Evolutionary conservation across 2,329 filamentous ascomycete genomes (phyloP), one percentile per base, ranked within the genome.

Genomic region (Akanthomyces muscarius): DNA sequence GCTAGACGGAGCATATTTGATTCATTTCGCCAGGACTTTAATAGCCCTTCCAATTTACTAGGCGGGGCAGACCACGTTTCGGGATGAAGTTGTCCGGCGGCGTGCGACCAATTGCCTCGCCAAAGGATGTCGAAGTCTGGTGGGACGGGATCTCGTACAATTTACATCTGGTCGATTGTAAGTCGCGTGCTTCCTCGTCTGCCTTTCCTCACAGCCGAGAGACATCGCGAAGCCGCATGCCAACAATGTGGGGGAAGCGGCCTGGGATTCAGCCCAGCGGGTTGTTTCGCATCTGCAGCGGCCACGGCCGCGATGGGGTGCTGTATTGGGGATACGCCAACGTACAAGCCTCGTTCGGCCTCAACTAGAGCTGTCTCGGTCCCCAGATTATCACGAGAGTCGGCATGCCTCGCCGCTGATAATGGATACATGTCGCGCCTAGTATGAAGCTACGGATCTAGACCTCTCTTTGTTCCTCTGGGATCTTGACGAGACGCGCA

Each of bases 191-290:
- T 16, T 44, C 1, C 23, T 6, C 18, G 6, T n/a, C 6, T 36
- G 16, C 42, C 14, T 10, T 36, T 33, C 54, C 30, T 25, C 11
- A 11, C 3, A 11, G 16, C 16, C 5, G 25, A 47, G n/a, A 23
- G 25, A 57, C 28, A 30, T 38, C 42, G 47, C 54, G 16, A 56
- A 23, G 42, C 42, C 54, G 42, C 54, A 57, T 57, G 38, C 54
- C 54, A 47, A 11, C 33, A 42, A 18, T 33, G 33, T 42, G 52
- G 38, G 28, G 54, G 5, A 42, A n/a, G 18, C 16, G 28, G 44
- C 16, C 33, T n/a, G 13, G 41, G 33, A 6, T 33, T 28, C 54
- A 48, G 14, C 18, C 30, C 10, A n/a, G 8, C 10, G n/a, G 38
- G 23, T 14, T 11, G 10, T 33, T 30, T 8, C 18, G 38, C 18